phyloP scores from a whole-genome alignment of 768 basidiomycete species.

The Steccherinum ochraceum region DNA sequence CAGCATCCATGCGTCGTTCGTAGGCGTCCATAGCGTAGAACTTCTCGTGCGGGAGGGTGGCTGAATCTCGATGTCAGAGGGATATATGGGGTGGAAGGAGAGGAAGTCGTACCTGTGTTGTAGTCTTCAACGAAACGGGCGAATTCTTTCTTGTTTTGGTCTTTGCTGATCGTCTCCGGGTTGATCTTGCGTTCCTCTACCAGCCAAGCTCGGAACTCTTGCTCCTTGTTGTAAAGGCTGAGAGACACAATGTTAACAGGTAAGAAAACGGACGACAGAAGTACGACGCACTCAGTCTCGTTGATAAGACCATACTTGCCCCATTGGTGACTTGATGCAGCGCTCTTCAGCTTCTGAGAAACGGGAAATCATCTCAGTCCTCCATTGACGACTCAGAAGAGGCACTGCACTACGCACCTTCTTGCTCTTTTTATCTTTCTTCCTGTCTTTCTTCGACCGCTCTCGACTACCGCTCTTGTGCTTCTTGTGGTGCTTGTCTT shows the following conservation, averaged over 20 bases:
- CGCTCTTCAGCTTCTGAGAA: conserved; percentile 52
- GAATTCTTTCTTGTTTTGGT: conserved; percentile 83
- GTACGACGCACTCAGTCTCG: conserved; percentile 67
- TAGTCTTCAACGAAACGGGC: conserved; percentile 76
- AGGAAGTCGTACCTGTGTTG: conserved; percentile 55
- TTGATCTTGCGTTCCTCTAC: conserved; percentile 90
- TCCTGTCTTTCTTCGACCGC: conserved; percentile 40
- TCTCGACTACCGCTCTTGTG: conserved; percentile 36
- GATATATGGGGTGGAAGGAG: conserved; percentile 1
- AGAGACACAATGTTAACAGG: conserved; percentile 1
- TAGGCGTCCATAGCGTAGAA: conserved; percentile 89
- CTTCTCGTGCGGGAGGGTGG: conserved; percentile 91
- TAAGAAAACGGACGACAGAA: background rate
- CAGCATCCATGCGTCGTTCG: conserved; percentile 75
- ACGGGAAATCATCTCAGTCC: conserved; percentile 3
- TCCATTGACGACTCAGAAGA: background rate
- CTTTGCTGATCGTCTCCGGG: conserved; percentile 82
- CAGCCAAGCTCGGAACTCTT: conserved; percentile 90
- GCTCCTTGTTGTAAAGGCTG: conserved; percentile 76
- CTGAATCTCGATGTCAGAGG: conserved; percentile 29
- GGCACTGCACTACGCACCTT: conserved; percentile 34
- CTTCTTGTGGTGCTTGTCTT: conserved; percentile 35
- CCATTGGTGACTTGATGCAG: conserved; percentile 63
- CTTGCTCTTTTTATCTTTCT: conserved; percentile 66
- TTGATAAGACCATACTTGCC: conserved; percentile 86